Evolutionary conservation across 2,329 filamentous ascomycete species (phyloP).

Genomic region (Fusarium keratoplasticum): DNA sequence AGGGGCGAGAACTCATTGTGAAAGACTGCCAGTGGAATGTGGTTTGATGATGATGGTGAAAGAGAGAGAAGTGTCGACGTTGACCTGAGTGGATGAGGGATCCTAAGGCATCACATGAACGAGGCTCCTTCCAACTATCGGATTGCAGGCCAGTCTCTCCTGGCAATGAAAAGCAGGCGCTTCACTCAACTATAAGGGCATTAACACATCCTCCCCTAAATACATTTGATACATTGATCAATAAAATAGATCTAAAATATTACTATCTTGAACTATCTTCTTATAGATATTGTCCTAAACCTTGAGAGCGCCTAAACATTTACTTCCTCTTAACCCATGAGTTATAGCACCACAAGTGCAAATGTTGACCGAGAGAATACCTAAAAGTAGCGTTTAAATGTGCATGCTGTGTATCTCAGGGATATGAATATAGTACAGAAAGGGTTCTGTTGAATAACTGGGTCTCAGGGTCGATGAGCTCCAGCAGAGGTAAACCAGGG

Average conservation of each 20-base stretch:
- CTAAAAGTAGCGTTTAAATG: neutral
- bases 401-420: too few species aligned
- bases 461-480: neutral
- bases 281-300: neutral
- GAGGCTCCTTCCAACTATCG: neutral
- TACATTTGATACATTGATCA: neutral
- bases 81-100: neutral
- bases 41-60: neutral
- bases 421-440: neutral
- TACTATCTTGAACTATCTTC: neutral
- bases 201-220: neutral
- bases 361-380: neutral
- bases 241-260: neutral
- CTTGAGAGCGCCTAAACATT: neutral
- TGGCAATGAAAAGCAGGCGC: neutral
- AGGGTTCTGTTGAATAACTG: neutral
- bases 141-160: neutral
- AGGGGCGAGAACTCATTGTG: neutral
- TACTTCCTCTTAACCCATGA: neutral
- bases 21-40: neutral
- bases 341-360: neutral
- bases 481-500: neutral
- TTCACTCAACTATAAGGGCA: neutral
- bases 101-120: neutral
- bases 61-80: neutral